Evolutionary conservation across 2,329 filamentous ascomycete species (phyloP), one percentile per base, ranked within the genome.

Genomic region (Niveomyces coronatus): DNA sequence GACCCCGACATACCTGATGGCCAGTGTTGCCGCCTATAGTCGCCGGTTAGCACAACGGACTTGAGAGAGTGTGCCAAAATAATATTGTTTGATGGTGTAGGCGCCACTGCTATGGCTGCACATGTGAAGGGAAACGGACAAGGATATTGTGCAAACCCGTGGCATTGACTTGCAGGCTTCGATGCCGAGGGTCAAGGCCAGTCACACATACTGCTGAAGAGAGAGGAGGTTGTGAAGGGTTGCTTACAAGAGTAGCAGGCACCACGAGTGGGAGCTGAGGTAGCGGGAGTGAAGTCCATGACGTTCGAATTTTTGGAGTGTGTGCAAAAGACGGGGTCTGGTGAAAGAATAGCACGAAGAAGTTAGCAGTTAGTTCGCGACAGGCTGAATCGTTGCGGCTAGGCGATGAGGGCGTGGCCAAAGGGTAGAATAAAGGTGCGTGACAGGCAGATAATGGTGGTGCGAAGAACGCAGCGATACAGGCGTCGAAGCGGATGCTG

Each of bases 231-330:
- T 17, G 28, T 9, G 22, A 33, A 33, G 22, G 16, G 27, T 30
- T 10, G 63, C 65, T 66, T 52, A 69, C 65, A 69, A 49, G 63
- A 67, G 56, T 71, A 72, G 61, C 68, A 72, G 46, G 65, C 62
- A 51, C 68, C 66, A 46, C 60, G 62, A 41, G 45, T 45, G 37
- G 37, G 16, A 33, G 41, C 31, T 18, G 41, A 30, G n/a, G 31
- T 31, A 24, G 36, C 27, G 29, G 41, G 41, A 40, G 53, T 49
- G 48, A 49, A 65, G 41, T 70, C 66, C 67, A 71, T 71, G 52
- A 49, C 57, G 37, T 22, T 9, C 26, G 13, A 28, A 11, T 8
- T 18, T 13, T 9, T 30, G 23, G 9, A 11, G 20, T 19, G 23
- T 16, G 17, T 29, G 31, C 31, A 34, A 26, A 20, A 35, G 20